Base-by-base conservation (phyloP, 225 moss, liverwort and hornwort species). In the Thuidium tamariscinum region DNA sequence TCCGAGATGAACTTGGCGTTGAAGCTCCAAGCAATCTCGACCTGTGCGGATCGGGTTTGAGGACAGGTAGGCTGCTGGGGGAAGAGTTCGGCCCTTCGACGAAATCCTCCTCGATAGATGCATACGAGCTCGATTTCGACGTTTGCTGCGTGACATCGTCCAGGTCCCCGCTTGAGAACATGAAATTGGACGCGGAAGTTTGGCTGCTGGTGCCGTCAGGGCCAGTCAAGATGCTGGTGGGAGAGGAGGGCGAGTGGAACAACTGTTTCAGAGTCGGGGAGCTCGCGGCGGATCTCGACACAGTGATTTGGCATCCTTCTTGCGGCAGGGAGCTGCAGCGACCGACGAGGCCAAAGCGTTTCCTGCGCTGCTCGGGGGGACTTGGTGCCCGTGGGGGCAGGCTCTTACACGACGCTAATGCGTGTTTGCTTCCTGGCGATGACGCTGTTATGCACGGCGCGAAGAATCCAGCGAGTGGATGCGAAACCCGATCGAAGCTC, bases 141-240 rank as follows among this genome's bases (percentile, higher is more conserved):
- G 62, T 93, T 88, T 72, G 85, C 80, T 78, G 93, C 85, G 56
- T 91, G 87, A 70, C 92, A 87, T 67, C 92, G 87, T 87, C 93
- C 60, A 90, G 52, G 61, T 93, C 93, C 27, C 83, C 85, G 70
- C 93, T 91, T 6, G 93, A 91, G 78, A 93, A 97, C 49, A 93
- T 86, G 79, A 48, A 68, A 69, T 90, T 94, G 68, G 92, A 91
- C 34, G 85, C 76, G 51, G 97, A 97, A 80, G 90, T 88, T 84
- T 93, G 95, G 73, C 93, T 95, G 56, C 89, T 88, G 61, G 90
- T 90, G 29, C 91, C 89, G 54, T 95, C 95, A 10, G 95, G 96
- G 25, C 97, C 97, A 63, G 89, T 89, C 27, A 97, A 91, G 79
- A 90, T 95, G 87, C 95, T 97, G 34, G 94, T 96, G 9, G 95